Base-by-base conservation (phyloP, 75 land plant species). In the Picea glauca region DNA sequence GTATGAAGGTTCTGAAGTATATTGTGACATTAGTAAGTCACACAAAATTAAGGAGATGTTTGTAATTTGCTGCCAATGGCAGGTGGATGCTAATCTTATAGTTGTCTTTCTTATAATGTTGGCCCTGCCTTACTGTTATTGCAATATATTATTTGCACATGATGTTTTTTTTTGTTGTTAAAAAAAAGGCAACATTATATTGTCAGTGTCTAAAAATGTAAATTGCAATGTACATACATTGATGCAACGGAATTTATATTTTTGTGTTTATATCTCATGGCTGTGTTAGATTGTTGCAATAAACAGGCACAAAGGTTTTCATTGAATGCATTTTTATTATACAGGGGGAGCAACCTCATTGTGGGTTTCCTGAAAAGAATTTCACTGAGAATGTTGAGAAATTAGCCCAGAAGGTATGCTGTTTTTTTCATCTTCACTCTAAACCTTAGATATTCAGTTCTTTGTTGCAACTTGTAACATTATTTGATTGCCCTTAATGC, bases 271-370 rank as follows among this genome's bases (percentile, higher is more conserved):
- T 32, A 32, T 67, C 17, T 67, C 40, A 31, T 31, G 14, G 7
- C 40, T 38, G 15, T 35, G 8, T 68, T 68, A 20, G 73, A 38
- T 68, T 68, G 23, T 17, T 68, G 73, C 50, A 40, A 38, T 14
- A 35, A 40, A 38, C 50, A 68, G 73, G 50, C 50, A 40, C 21
- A 35, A 20, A 68, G 43, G 50, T 40, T 68, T 68, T 68, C 60
- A 63, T 32, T 32, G 8, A 57, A 21, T 62, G 58, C 32, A 20
- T 11, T 63, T 15, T 76, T 59, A 8, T 18, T 62, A 46, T 78
- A 58, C 86, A 96, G 99, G 99, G 99, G 78, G 92, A 91, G 38
- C 99, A 96, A 83, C 99, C 99, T 66, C 99, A 96, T 77, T 96
- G 99, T 86, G 98, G 99, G 40, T 96, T 96, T 87, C 99, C 98